A percentile compares a stretch with the other conserved stretches of the same genome.
These are phyloP conservation scores for Eremomyces bilateralis DNA, from an alignment of 495 filamentous ascomycete species.

Conservation along the genomic window DNA sequence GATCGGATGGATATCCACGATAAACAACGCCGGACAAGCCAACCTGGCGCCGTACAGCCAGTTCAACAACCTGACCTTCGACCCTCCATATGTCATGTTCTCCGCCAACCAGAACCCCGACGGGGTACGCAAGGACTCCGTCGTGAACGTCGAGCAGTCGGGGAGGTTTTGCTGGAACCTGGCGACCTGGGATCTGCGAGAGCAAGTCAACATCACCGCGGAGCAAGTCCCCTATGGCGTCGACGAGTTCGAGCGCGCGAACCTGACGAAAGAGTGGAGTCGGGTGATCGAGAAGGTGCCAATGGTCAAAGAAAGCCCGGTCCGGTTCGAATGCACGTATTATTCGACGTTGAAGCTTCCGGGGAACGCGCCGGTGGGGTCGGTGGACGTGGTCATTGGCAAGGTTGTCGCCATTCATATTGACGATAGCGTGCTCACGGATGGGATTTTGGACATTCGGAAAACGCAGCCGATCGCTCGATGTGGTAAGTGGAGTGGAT, in stretches of 20 bases:
- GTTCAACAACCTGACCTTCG: constrained; percentile 39
- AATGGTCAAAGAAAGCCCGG: constrained; percentile 29
- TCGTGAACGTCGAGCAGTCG: constrained; percentile 29
- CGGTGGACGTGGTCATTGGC: constrained; percentile 33
- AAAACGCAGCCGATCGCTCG: constrained; percentile 36
- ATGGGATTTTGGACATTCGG: constrained; percentile 28
- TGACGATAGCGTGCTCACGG: constrained; percentile 26
- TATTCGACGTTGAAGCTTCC: constrained; percentile 29
- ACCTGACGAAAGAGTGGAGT: constrained; percentile 24
- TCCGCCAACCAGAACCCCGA: constrained; percentile 26
- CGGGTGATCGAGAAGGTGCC: constrained; percentile 17
- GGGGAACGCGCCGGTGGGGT: constrained; percentile 30
- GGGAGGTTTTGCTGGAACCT: constrained; percentile 36
- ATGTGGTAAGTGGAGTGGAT: no score
- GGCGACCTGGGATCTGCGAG: constrained; percentile 29
- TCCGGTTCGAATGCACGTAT: constrained; percentile 35
- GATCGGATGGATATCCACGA: constrained; percentile 21
- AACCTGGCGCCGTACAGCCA: constrained; percentile 36
- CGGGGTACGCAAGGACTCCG: constrained; percentile 28
- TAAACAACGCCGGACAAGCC: constrained; percentile 13
- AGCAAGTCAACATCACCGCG: constrained; percentile 29
- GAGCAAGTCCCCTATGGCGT: constrained; percentile 21
- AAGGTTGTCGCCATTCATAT: constrained; percentile 33
- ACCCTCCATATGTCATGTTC: constrained; percentile 37
- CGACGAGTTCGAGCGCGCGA: constrained; percentile 30